A percentile compares a stretch with the other conserved stretches of the same genome.
Conservation (phyloP, 768 basidiomycete species). For the Termitomyces sp. region DNA sequence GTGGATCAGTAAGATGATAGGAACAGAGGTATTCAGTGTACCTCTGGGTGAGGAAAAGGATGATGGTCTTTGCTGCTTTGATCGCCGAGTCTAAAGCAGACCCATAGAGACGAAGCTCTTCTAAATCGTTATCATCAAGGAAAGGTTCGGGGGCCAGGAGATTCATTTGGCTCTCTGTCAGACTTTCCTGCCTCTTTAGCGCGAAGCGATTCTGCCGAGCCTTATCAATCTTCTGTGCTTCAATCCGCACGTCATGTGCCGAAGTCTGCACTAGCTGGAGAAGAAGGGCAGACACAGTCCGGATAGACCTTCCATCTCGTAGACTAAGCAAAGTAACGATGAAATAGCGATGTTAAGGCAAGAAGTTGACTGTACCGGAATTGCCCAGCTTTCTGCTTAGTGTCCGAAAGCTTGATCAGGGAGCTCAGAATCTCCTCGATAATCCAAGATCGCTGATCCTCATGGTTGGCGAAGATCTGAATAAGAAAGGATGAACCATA, state of each 20-base stretch:
- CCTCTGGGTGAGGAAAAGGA: conserved; percentile 70
- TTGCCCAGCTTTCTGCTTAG: conserved; percentile 85
- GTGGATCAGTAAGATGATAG: background rate
- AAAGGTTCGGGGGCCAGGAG: conserved; percentile 35
- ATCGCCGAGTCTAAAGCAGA: conserved; percentile 76
- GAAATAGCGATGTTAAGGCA: background rate
- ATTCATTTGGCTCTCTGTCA: conserved; percentile 36
- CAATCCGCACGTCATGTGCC: conserved; percentile 77
- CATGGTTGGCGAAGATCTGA: conserved; percentile 88
- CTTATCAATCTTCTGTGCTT: conserved; percentile 57
- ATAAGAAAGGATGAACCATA: background rate
- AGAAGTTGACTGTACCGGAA: conserved; percentile 51
- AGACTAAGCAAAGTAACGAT: conserved; percentile 41
- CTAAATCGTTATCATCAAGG: conserved; percentile 62
- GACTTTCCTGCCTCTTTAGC: conserved; percentile 58
- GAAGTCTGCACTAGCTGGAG: conserved; percentile 97
- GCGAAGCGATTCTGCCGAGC: conserved; percentile 56
- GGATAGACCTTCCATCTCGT: conserved; percentile 85
- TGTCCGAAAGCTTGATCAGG: conserved; percentile 83
- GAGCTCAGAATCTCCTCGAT: conserved; percentile 95
- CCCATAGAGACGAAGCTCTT: conserved; percentile 71
- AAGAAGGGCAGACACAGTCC: conserved; percentile 88
- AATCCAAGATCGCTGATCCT: conserved; percentile 91
- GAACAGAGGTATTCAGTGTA: conserved; percentile 12
- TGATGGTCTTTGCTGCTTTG: conserved; percentile 80